A percentile compares a stretch with the other conserved stretches of the same genome.
These are phyloP conservation scores for Albifimbria verrucaria DNA, from an alignment of 2,329 filamentous ascomycete species.

Conservation along the genomic window DNA sequence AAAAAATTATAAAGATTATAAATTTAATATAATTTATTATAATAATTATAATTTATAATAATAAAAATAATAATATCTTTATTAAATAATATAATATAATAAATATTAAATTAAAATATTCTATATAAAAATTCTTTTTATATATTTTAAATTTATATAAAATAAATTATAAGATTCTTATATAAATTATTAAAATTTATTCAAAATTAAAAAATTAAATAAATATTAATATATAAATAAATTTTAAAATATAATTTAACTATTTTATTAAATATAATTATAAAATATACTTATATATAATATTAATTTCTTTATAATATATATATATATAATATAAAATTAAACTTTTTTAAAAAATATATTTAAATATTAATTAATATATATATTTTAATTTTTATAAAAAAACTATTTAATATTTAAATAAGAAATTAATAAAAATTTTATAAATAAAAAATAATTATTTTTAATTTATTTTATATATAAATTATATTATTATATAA, in stretches of 20 bases:
- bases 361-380: not conserved
- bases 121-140: not conserved
- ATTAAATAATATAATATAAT: not conserved
- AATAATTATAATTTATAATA: not conserved
- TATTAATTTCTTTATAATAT: not conserved
- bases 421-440: not conserved
- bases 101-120: constrained; percentile 3
- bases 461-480: not conserved
- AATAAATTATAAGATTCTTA: not conserved
- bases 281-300: not conserved
- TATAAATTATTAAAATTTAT: not conserved
- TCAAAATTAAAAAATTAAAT: not conserved
- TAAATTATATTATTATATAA: not conserved
- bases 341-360: not conserved
- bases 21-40: not conserved
- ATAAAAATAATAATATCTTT: constrained; percentile 2
- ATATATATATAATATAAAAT: constrained; percentile 1
- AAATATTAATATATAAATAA: not conserved
- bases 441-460: not conserved
- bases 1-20: not conserved
- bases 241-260: not conserved
- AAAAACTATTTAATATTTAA: constrained; percentile 1
- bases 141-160: not conserved
- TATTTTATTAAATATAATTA: not conserved
- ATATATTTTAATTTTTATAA: constrained; percentile 1